Percentiles rank a stretch among this genome's conserved stretches.
These are phyloP conservation scores for Colletotrichum theobromicola DNA, from an alignment of 2,329 filamentous ascomycete genomes.

Conservation along the genomic window DNA sequence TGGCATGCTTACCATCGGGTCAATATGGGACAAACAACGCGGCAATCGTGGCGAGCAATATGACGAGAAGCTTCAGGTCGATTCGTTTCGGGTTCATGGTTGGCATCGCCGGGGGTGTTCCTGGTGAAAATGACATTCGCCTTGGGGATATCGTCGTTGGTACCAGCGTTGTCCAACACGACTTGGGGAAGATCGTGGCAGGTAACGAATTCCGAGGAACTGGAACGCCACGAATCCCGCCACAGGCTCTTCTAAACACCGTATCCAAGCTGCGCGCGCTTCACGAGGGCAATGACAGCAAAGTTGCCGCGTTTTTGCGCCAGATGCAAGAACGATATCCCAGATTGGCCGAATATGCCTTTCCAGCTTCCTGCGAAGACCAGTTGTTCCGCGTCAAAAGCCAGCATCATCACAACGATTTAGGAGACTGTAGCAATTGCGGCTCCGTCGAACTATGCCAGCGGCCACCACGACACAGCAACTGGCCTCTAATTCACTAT, in stretches of 20 bases:
- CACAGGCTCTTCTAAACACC: background rate
- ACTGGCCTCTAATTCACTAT: constrained; percentile 6
- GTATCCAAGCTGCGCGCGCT: constrained; percentile 16
- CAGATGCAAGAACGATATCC: background rate
- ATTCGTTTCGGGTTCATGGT: constrained; percentile 25
- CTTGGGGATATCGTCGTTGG: constrained; percentile 32
- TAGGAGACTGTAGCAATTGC: background rate
- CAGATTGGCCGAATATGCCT: background rate
- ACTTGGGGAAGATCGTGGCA: constrained; percentile 25
- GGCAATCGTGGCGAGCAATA: constrained; percentile 19
- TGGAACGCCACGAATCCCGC: accelerated
- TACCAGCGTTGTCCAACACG: constrained; percentile 29
- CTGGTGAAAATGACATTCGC: constrained; percentile 24
- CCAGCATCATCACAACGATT: background rate
- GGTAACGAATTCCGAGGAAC: constrained; percentile 7
- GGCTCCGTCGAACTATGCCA: background rate
- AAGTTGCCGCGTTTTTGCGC: background rate
- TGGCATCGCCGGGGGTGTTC: constrained; percentile 27
- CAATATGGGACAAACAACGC: constrained; percentile 29
- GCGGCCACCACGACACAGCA: background rate
- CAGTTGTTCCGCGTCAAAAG: background rate
- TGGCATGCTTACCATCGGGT: constrained; percentile 26
- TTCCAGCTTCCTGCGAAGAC: background rate
- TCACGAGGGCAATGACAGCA: background rate
- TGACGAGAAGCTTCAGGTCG: constrained; percentile 15